Conservation (phyloP, 2,329 filamentous ascomycete genomes). For the Escovopsis sp. region DNA sequence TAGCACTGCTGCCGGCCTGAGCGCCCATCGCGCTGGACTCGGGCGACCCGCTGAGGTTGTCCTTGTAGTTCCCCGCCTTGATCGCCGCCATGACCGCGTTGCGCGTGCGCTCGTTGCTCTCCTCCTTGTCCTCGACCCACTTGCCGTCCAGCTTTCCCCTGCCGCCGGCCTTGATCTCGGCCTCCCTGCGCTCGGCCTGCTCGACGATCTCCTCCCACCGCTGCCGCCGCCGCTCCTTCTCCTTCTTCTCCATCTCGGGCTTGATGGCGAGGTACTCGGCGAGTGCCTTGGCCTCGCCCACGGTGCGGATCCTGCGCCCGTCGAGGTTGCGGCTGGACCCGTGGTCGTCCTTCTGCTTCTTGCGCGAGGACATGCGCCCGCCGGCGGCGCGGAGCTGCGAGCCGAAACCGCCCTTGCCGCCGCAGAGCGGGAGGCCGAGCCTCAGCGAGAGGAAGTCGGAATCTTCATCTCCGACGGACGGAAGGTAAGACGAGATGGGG, state of each 20-base stretch:
- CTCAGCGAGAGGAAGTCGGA: constrained; percentile 64
- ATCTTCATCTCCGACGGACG: constrained; percentile 29
- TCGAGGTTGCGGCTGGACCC: constrained; percentile 89
- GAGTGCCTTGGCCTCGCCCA: constrained; percentile 87
- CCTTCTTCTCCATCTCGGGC: constrained; percentile 90
- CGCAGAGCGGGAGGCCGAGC: constrained; percentile 63
- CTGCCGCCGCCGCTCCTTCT: constrained; percentile 72
- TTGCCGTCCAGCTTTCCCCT: constrained; percentile 66
- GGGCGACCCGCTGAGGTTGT: constrained; percentile 40
- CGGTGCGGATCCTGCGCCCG: constrained; percentile 75
- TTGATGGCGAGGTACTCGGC: constrained; percentile 93
- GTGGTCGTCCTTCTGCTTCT: constrained; percentile 77
- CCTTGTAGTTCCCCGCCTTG: constrained; percentile 47
- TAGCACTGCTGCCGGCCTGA: constrained; percentile 13
- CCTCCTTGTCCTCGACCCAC: constrained; percentile 92
- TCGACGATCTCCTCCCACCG: constrained; percentile 85
- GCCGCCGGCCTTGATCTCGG: constrained; percentile 64
- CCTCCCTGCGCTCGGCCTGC: constrained; percentile 65
- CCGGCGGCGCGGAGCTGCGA: constrained; percentile 93
- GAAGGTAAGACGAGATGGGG: constrained; percentile 48
- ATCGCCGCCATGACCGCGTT: constrained; percentile 60
- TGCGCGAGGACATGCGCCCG: constrained; percentile 92
- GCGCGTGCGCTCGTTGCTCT: constrained; percentile 69
- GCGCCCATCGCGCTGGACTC: constrained; percentile 30
- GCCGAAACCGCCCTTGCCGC: constrained; percentile 95